Percentiles rank a stretch among this genome's conserved stretches.
Evolutionary conservation across 2,329 filamentous ascomycete species (phyloP).

Genomic region (Phyllosticta paracitricarpa): DNA sequence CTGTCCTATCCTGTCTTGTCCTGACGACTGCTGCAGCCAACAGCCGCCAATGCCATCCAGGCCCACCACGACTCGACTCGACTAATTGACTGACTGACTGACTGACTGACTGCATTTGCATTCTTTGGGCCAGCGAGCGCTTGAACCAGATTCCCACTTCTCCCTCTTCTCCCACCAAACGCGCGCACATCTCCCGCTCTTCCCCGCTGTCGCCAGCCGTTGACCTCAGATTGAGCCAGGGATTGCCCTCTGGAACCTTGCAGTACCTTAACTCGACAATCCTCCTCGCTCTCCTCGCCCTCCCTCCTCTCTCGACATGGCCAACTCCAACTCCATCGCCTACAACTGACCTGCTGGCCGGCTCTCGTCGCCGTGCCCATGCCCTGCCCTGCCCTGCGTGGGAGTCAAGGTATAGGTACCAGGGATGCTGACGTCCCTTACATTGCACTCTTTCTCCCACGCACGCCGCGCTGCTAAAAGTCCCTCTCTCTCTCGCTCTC

Average conservation of each 20-base stretch:
- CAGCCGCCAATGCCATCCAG: too few relatives aligned
- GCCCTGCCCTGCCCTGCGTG: too few relatives aligned
- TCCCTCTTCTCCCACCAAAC: background rate
- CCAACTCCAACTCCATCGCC: too few relatives aligned
- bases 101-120: too few relatives aligned
- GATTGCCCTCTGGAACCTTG: background rate
- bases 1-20: too few relatives aligned
- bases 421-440: conserved; percentile 10
- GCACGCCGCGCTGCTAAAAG: background rate
- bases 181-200: background rate
- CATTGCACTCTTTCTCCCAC: conserved; percentile 1
- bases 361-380: background rate
- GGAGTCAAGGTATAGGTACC: too few relatives aligned
- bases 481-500: background rate
- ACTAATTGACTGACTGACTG: too few relatives aligned
- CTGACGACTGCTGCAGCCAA: too few relatives aligned
- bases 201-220: background rate
- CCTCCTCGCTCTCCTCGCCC: background rate
- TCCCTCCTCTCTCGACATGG: background rate
- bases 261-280: background rate
- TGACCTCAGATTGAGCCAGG: background rate
- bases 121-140: too few relatives aligned
- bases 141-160: too few relatives aligned
- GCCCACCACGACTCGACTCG: too few relatives aligned
- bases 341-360: background rate